A percentile compares a stretch with the other conserved stretches of the same genome.
phyloP scores from a whole-genome alignment of 805 yeast species.

The Yarrowia sp. region DNA sequence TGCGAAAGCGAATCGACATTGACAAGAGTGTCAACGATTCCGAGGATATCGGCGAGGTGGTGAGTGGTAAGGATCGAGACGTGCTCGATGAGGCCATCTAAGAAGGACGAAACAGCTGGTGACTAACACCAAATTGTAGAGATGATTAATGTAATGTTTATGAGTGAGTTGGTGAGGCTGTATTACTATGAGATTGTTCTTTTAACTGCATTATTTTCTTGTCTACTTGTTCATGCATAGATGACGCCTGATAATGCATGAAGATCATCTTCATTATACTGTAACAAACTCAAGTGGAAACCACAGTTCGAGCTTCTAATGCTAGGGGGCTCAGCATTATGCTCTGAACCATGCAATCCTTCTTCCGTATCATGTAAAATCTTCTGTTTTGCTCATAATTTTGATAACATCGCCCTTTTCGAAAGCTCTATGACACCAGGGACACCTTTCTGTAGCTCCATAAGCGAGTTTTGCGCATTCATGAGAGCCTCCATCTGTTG shows the following conservation, averaged over 20 bases:
- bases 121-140: neutral
- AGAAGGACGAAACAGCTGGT: too few relatives aligned
- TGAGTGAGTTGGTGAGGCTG: neutral
- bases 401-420: neutral
- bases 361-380: too few relatives aligned
- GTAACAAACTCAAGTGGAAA: too few relatives aligned
- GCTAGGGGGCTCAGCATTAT: too few relatives aligned
- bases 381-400: neutral
- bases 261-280: too few relatives aligned
- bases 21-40: slow-evolving; percentile 46
- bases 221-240: neutral
- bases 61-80: slow-evolving; percentile 33
- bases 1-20: slow-evolving; percentile 81
- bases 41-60: slow-evolving; percentile 34
- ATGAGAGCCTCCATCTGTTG: slow-evolving; percentile 7
- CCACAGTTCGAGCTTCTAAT: too few relatives aligned
- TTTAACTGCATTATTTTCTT: too few relatives aligned
- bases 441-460: slow-evolving; percentile 1
- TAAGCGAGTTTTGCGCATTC: neutral
- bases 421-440: neutral
- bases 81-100: slow-evolving; percentile 32
- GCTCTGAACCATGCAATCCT: too few relatives aligned
- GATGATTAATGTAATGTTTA: slow-evolving; percentile 17
- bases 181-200: too few relatives aligned
- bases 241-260: neutral